Evolutionary conservation across 345 rosid genomes (phyloP), one percentile per base, ranked within the genome.

Genomic region (Luvunga scandens): DNA sequence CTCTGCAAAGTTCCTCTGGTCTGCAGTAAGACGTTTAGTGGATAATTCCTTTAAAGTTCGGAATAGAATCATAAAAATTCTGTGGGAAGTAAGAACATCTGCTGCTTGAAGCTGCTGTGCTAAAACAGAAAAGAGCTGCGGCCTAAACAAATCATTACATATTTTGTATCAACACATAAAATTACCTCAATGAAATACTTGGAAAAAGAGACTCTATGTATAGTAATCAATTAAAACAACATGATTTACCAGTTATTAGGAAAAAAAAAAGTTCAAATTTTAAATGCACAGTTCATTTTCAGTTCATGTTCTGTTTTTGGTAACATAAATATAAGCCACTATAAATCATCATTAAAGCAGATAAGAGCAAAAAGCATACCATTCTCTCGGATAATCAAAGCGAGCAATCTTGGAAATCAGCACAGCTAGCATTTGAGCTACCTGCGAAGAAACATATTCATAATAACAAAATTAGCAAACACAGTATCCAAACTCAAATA

Each of bases 331-430:
- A 2, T 25, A 13, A 21, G 24, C 24, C 10, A 34, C 4, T 33
- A 31, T 16, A 70, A 50, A 70, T 48, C n/a, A 19, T 70, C 34
- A 25, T n/a, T 69, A 69, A 0, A 4, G 16, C 42, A 45, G 53
- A 62, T 39, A 53, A 18, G 25, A 22, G 62, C 12, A 28, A 55
- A 74, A 78, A 28, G 50, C 33, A 14, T 84, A 89, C 97, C 97
- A 96, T 82, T 96, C 99, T 83, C 86, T 90, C 22, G 98, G 99
- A 91, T 96, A 96, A 86, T 96, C 99, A 72, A 94, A 87, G 59
- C 97, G 99, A 64, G 97, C 95, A 83, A 94, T 92, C 84, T 89
- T 94, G 50, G 99, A 94, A 75, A 94, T 83, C 59, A 94, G 93
- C 73, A 96, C 98, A 70, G 98, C 95, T 81, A 94, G 81, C 92